Percentiles rank a stretch among this genome's conserved stretches.
phyloP scores from a whole-genome alignment of 257 asterid genomes.

The Apocynum venetum region DNA sequence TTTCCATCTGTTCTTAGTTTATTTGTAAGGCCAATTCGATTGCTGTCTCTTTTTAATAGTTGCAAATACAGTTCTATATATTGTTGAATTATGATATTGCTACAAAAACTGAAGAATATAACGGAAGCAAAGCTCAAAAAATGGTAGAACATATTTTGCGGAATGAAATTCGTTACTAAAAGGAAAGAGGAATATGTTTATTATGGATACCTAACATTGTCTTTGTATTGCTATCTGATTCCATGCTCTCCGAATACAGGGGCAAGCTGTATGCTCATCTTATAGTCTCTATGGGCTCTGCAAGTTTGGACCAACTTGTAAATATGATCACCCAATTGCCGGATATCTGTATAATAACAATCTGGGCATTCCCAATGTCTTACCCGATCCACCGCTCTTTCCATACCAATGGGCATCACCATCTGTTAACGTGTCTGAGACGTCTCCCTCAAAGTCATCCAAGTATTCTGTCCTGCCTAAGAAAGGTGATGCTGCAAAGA shows the following conservation, averaged over 20 bases:
- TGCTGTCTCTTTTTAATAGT: neutral
- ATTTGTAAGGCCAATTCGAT: too few relatives aligned
- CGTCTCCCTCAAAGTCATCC: conserved; percentile 11
- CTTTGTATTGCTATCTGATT: neutral
- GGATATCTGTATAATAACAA: conserved; percentile 41
- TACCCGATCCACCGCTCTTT: conserved; percentile 6
- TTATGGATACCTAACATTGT: too few relatives aligned
- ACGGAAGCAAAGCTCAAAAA: neutral
- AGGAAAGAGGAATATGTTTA: neutral
- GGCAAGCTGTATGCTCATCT: conserved; percentile 44
- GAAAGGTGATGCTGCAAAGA: conserved; percentile 8
- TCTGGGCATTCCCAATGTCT: conserved; percentile 12
- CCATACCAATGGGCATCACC: conserved; percentile 18
- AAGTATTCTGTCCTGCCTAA: conserved; percentile 1
- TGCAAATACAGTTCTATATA: neutral
- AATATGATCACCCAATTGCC: conserved; percentile 58
- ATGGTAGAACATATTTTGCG: neutral
- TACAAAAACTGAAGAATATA: neutral
- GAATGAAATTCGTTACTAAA: neutral
- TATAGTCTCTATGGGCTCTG: conserved; percentile 52
- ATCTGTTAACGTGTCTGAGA: neutral
- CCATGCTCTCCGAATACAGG: conserved; percentile 36
- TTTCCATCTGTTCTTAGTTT: neutral
- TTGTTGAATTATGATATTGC: neutral
- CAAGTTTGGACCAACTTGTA: conserved; percentile 62